Conservation (phyloP, 495 filamentous ascomycete genomes). For the Aspergillus bridgeri region DNA sequence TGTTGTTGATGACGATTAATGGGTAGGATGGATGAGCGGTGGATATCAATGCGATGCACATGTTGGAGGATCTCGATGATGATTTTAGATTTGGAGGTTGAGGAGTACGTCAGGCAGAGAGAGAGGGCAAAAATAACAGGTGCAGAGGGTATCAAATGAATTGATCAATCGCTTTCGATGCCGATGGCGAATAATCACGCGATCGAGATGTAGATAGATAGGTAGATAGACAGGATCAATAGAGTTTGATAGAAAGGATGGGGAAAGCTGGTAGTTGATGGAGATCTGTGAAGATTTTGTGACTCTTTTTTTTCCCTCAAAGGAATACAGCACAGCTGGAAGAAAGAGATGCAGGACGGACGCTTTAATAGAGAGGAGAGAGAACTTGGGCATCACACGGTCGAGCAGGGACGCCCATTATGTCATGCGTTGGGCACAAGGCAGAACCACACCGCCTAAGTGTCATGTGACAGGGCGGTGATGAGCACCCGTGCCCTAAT, state of each 20-base stretch:
- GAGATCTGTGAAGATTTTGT: too few species aligned
- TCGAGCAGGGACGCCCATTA: not conserved
- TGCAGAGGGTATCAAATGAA: not conserved
- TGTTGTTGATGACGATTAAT: conserved; percentile 85
- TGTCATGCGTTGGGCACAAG: not conserved
- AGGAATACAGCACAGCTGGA: too few species aligned
- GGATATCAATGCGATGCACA: conserved; percentile 92
- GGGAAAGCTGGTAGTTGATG: too few species aligned
- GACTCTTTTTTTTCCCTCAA: too few species aligned
- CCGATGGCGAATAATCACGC: not conserved
- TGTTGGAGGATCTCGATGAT: too few species aligned
- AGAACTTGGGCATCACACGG: not conserved
- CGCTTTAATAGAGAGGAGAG: too few species aligned
- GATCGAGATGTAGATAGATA: not conserved
- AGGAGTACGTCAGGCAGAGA: too few species aligned
- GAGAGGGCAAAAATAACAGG: too few species aligned
- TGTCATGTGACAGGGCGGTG: too few species aligned
- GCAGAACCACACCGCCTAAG: not conserved
- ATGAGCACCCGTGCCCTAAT: not conserved
- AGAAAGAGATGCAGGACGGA: not conserved
- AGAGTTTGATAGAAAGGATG: too few species aligned
- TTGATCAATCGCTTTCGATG: not conserved
- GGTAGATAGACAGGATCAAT: too few species aligned
- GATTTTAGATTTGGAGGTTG: too few species aligned
- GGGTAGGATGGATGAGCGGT: conserved; percentile 89